Evolutionary conservation across 495 filamentous ascomycete genomes (phyloP).

Genomic region (Glonium stellatum): DNA sequence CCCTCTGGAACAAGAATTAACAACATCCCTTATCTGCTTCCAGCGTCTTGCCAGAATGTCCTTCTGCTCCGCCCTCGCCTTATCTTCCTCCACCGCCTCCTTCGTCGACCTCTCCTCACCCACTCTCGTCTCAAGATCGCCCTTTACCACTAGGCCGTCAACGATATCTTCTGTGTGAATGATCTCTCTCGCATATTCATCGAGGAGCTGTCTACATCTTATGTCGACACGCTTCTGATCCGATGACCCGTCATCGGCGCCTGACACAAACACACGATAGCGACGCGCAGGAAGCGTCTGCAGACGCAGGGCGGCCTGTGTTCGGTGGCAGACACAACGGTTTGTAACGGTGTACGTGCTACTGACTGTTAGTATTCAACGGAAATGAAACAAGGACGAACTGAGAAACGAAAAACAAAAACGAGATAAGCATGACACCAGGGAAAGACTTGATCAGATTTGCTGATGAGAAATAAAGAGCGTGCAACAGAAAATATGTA

Average conservation of each 20-base stretch:
- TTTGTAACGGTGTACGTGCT: slow-evolving; percentile 12
- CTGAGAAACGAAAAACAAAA: too few relatives aligned
- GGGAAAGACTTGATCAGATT: too few relatives aligned
- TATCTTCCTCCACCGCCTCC: not conserved
- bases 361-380: slow-evolving; percentile 3
- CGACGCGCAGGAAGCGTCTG: slow-evolving; percentile 15
- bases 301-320: slow-evolving; percentile 18
- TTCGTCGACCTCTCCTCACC: not conserved
- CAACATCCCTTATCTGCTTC: slow-evolving; percentile 18
- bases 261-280: slow-evolving; percentile 16
- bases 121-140: not conserved
- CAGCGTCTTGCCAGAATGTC: slow-evolving; percentile 14
- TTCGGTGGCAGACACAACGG: slow-evolving; percentile 19
- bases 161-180: slow-evolving; percentile 12
- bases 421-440: too few relatives aligned
- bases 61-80: slow-evolving; percentile 11
- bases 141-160: not conserved
- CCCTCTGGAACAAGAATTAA: not conserved
- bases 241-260: slow-evolving; percentile 11
- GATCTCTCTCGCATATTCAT: slow-evolving; percentile 10
- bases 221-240: slow-evolving; percentile 9
- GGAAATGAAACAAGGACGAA: not conserved
- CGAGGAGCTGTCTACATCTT: slow-evolving; percentile 11
- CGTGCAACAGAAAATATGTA: too few relatives aligned
- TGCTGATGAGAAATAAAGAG: too few relatives aligned